Percentiles rank a stretch among this genome's conserved stretches.
These are phyloP conservation scores for Aspergillus wentii DNA, from an alignment of 495 filamentous ascomycete species.

Conservation along the genomic window DNA sequence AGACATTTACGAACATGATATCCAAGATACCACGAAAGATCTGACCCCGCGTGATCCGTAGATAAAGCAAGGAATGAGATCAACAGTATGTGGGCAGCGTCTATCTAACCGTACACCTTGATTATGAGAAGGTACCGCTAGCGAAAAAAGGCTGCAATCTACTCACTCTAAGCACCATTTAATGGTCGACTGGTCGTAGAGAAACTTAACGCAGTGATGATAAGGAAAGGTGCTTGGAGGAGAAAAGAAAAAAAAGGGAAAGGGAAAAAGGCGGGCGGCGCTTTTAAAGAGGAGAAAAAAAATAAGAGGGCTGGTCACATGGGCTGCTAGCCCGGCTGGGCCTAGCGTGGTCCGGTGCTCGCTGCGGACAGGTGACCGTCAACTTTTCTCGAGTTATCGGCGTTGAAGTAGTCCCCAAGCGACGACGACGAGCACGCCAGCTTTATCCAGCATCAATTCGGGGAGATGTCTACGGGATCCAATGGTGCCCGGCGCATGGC, in stretches of 20 bases:
- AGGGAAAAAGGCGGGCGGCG: conserved; percentile 7
- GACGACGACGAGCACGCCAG: conserved; percentile 13
- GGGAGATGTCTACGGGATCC: conserved; percentile 39
- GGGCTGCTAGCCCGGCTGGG: conserved; percentile 24
- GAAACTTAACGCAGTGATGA: conserved; percentile 50
- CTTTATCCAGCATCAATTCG: conserved; percentile 7
- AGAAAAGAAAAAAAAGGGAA: conserved; percentile 27
- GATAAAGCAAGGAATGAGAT: background rate
- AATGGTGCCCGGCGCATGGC: conserved; percentile 43
- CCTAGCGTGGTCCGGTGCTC: conserved; percentile 9
- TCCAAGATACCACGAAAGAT: no score
- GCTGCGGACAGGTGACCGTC: conserved; percentile 21
- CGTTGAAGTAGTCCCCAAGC: conserved; percentile 9
- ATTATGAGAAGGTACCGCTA: conserved; percentile 65
- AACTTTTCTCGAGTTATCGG: conserved; percentile 38
- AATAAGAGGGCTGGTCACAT: conserved; percentile 18
- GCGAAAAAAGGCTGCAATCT: conserved; percentile 59
- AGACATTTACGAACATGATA: no score
- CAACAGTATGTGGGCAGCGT: conserved; percentile 50
- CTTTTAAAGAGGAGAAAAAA: conserved; percentile 11
- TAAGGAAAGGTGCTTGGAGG: conserved; percentile 55
- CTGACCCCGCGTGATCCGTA: background rate
- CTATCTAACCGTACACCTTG: conserved; percentile 72
- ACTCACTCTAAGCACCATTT: conserved; percentile 53
- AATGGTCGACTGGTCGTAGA: conserved; percentile 60